phyloP scores from a whole-genome alignment of 495 filamentous ascomycete species.

The Patellaria atrata region DNA sequence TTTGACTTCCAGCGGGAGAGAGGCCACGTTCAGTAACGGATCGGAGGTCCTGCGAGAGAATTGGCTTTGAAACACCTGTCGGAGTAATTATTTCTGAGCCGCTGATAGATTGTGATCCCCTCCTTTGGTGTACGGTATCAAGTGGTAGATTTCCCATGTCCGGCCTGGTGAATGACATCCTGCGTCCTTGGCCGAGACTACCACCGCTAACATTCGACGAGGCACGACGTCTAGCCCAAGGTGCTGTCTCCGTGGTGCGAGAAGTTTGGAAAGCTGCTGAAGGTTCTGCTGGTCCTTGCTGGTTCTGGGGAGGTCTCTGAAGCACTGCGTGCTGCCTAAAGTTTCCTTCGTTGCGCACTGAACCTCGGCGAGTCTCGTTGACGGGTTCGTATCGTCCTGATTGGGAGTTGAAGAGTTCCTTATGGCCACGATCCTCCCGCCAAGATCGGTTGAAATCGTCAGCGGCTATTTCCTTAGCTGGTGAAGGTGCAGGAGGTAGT shows the following conservation, averaged over 20 bases:
- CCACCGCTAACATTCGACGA: constrained; percentile 95
- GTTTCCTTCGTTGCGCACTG: constrained; percentile 49
- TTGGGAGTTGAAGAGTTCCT: constrained; percentile 84
- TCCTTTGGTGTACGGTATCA: constrained; percentile 31
- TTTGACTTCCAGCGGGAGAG: constrained; percentile 12
- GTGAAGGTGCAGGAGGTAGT: constrained; percentile 32
- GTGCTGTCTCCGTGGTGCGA: constrained; percentile 48
- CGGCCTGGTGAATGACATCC: constrained; percentile 37
- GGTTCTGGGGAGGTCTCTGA: constrained; percentile 49
- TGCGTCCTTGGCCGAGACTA: constrained; percentile 53
- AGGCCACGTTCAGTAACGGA: constrained; percentile 2
- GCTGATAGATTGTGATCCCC: constrained; percentile 33
- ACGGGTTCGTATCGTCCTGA: constrained; percentile 92
- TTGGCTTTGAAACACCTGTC: constrained; percentile 1
- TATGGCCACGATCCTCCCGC: constrained; percentile 52
- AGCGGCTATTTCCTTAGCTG: constrained; percentile 74
- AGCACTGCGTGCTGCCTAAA: constrained; percentile 67
- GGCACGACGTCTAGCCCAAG: constrained; percentile 65
- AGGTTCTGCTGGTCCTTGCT: constrained; percentile 70
- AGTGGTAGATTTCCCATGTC: constrained; percentile 30
- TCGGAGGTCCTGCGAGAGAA: not conserved
- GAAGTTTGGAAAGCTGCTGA: constrained; percentile 83
- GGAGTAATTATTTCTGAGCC: constrained; percentile 22
- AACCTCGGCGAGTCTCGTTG: constrained; percentile 52
- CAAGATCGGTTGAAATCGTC: constrained; percentile 87